Evolutionary conservation across 805 yeast genomes (phyloP).

Genomic region (Yamadazyma laniorum): DNA sequence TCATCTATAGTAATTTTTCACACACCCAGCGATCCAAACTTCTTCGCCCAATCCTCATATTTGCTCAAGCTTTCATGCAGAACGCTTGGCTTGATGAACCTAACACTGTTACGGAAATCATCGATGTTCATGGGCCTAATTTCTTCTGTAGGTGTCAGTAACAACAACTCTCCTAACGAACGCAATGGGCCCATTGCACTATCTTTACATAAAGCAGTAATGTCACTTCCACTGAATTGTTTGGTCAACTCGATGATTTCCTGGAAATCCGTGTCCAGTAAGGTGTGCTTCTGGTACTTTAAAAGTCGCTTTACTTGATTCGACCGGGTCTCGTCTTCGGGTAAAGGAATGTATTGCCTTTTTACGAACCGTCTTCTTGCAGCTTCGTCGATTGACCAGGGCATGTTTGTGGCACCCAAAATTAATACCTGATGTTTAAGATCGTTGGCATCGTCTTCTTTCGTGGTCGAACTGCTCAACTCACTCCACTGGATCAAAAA

Average conservation of each 20-base stretch:
- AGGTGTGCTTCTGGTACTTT: conserved; percentile 66
- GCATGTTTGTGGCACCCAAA: conserved; percentile 91
- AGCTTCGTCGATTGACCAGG: conserved; percentile 97
- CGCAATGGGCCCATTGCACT: conserved; percentile 98
- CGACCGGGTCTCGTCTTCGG: conserved; percentile 78
- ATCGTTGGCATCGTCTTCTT: conserved; percentile 41
- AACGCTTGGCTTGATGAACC: conserved; percentile 84
- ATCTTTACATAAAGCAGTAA: conserved; percentile 91
- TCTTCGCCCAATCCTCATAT: conserved; percentile 86
- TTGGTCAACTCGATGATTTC: conserved; percentile 63
- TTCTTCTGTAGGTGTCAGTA: conserved; percentile 65
- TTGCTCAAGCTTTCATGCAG: conserved; percentile 72
- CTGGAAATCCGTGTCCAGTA: conserved; percentile 61
- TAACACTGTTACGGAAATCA: conserved; percentile 76
- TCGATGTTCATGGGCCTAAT: conserved; percentile 71
- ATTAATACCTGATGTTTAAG: conserved; percentile 67
- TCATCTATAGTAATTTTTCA: no score
- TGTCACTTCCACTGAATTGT: conserved; percentile 87
- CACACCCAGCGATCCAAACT: conserved; percentile 84
- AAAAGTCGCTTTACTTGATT: conserved; percentile 69
- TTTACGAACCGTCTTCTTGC: conserved; percentile 91
- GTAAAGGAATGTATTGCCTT: conserved; percentile 90
- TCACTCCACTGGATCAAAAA: conserved; percentile 95
- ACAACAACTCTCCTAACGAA: conserved; percentile 79
- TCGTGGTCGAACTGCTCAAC: conserved; percentile 67